Percentiles rank a stretch among this genome's conserved stretches.
These are phyloP conservation scores for Dichomitus squalens DNA, from an alignment of 1,284 basidiomycete genomes.

Conservation along the genomic window DNA sequence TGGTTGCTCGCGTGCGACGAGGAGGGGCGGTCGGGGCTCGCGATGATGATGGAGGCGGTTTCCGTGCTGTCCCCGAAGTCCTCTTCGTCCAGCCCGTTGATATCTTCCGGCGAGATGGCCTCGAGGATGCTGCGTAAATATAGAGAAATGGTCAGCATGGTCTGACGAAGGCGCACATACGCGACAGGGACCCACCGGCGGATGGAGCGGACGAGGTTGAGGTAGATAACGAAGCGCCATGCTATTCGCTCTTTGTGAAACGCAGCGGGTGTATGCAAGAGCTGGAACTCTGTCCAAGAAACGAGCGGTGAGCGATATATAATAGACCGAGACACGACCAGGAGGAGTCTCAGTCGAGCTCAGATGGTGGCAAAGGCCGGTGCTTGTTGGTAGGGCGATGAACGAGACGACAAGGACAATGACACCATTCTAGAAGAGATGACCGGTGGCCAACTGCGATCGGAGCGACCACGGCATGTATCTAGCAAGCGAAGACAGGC, in stretches of 20 bases:
- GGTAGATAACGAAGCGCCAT: conserved; percentile 83
- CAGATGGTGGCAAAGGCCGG: too few relatives aligned
- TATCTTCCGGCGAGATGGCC: conserved; percentile 68
- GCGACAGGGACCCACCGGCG: conserved; percentile 50
- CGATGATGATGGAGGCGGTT: conserved; percentile 51
- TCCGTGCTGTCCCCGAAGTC: conserved; percentile 53
- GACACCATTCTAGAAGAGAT: too few relatives aligned
- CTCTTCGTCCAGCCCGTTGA: conserved; percentile 44
- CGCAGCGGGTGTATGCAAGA: conserved; percentile 70
- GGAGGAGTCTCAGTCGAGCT: conserved; percentile 1
- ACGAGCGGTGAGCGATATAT: conserved; percentile 6
- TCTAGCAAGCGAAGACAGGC: too few relatives aligned
- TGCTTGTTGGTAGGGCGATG: too few relatives aligned
- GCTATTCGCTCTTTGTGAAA: conserved; percentile 78
- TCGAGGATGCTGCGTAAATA: conserved; percentile 63
- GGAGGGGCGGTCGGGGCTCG: conserved; percentile 46
- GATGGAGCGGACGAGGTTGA: conserved; percentile 80
- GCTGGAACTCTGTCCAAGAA: conserved; percentile 70
- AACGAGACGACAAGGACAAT: too few relatives aligned
- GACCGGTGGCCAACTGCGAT: too few relatives aligned
- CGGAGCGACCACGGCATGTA: too few relatives aligned
- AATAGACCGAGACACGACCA: not conserved
- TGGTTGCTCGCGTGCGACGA: conserved; percentile 51
- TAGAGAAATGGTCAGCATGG: not conserved
- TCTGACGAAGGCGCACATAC: not conserved